phyloP scores from a whole-genome alignment of 192 early-diverging fungal genomes.

The Entomortierella parvispora region DNA sequence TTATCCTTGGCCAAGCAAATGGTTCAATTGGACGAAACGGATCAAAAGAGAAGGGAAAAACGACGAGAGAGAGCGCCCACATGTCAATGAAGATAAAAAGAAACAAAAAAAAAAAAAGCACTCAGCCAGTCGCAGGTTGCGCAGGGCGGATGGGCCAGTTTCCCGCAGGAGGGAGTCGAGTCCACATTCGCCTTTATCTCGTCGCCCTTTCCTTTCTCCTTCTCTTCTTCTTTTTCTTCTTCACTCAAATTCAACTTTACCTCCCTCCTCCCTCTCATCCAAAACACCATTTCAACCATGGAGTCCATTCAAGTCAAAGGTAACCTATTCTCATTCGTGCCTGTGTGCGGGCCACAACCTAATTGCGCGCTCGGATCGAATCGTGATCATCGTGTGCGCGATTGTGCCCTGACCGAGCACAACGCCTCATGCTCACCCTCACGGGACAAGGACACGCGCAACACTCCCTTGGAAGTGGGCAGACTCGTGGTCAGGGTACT shows the following conservation, averaged over 20 bases:
- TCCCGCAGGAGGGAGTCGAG: not conserved
- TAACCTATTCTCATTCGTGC: constrained; percentile 5
- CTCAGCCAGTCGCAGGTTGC: not conserved
- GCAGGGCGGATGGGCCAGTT: not conserved
- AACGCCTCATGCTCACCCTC: no score
- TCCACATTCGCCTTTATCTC: not conserved
- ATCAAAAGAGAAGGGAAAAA: no score
- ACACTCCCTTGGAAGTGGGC: no score
- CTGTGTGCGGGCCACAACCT: not conserved
- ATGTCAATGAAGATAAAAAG: no score
- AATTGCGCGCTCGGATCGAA: not conserved
- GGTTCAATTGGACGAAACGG: no score
- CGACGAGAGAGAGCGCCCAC: no score
- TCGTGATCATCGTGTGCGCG: not conserved
- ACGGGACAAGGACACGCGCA: not conserved
- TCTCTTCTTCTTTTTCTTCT: constrained; percentile 25
- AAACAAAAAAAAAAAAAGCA: not conserved
- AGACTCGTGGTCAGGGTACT: no score
- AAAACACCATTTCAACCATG: constrained; percentile 45
- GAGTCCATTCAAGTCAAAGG: constrained; percentile 48
- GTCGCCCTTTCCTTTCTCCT: constrained; percentile 4
- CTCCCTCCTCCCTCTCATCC: constrained; percentile 8
- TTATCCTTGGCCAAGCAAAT: no score
- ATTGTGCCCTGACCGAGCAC: no score
- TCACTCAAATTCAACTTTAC: constrained; percentile 26